Base-by-base conservation (phyloP, 371 early-diverging fungal genomes). In the Mucor plumbeus region DNA sequence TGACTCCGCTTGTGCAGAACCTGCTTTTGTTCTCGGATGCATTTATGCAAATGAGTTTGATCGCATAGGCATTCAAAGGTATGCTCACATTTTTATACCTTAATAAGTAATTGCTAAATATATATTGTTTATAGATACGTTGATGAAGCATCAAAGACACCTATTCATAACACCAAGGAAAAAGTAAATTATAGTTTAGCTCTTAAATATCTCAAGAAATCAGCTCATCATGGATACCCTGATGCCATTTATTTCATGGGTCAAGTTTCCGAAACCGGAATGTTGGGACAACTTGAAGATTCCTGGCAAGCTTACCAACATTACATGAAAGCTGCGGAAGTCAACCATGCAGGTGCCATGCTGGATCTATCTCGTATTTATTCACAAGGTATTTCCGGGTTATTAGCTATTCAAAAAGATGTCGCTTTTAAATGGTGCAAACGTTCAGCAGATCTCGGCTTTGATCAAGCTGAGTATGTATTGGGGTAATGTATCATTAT, bases 341-440 rank as follows among this genome's bases (percentile, higher is more conserved):
- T 69, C 6, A 69, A 68, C 7, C 73, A 78, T 40, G 73, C 67
- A n/a, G 58, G 65, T 1, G 75, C 83, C 31, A 82, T 80, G 83
- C 33, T 82, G 14, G 73, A 68, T 7, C 55, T 82, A 13, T 72
- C 80, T 38, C 61, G 64, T 38, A 33, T 78, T 9, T 80, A 78
- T 50, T 65, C 53, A 26, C 57, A 69, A 34, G 81, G 81, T 19
- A 76, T 78, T 7, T 61, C 66, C 6, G 75, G 70, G 0, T 73
- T 56, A 40, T 40, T 77, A 0, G 61, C 55, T 4, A 60, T 75
- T 14, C 73, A 75, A 38, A 68, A 74, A 3, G 61, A 63, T 5
- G 48, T 68, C 10, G 81, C 83, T 0, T 74, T 71, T 55, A 73
- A 74, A 39, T 83, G 83, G 83, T 83, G 83, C 44, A 61, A 69